phyloP scores from a whole-genome alignment of 768 basidiomycete species.

The Boletellus ananas region DNA sequence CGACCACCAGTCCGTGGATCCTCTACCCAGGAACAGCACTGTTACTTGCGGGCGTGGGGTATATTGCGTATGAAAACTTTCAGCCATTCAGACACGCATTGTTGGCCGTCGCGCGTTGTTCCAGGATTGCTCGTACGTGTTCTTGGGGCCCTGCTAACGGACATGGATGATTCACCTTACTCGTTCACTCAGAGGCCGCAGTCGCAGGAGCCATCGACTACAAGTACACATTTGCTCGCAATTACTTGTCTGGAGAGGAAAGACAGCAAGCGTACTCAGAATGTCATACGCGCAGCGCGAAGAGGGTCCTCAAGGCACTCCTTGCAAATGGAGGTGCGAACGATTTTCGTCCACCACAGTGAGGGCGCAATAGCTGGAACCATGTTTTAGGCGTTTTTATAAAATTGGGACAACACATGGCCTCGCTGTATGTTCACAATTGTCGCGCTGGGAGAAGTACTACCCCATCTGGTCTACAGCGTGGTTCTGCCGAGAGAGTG shows the following conservation, averaged over 20 bases:
- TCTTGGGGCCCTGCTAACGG: slow-evolving; percentile 24
- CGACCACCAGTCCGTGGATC: slow-evolving; percentile 18
- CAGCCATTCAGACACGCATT: slow-evolving; percentile 72
- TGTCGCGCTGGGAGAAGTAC: slow-evolving; percentile 19
- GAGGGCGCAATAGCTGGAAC: not conserved
- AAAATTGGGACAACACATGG: slow-evolving; percentile 87
- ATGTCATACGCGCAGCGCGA: slow-evolving; percentile 83
- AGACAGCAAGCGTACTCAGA: slow-evolving; percentile 56
- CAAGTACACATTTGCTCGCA: slow-evolving; percentile 58
- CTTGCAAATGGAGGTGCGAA: slow-evolving; percentile 79
- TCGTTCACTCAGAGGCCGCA: slow-evolving; percentile 48
- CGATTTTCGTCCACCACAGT: not conserved
- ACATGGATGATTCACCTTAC: slow-evolving; percentile 16
- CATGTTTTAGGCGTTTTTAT: slow-evolving; percentile 66
- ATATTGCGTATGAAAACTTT: slow-evolving; percentile 59
- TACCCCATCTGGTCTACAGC: slow-evolving; percentile 26
- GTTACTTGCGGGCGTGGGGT: slow-evolving; percentile 30
- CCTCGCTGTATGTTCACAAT: slow-evolving; percentile 47
- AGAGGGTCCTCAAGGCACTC: slow-evolving; percentile 75
- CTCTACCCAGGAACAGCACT: slow-evolving; percentile 24
- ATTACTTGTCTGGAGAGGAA: slow-evolving; percentile 49
- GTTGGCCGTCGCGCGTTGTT: slow-evolving; percentile 75
- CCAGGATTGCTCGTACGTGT: slow-evolving; percentile 62
- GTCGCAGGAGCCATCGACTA: slow-evolving; percentile 66
- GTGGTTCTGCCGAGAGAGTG: slow-evolving; percentile 61